Evolutionary conservation across 2,329 filamentous ascomycete genomes (phyloP), one percentile per base, ranked within the genome.

Genomic region (Sphaerulina vaccinii): DNA sequence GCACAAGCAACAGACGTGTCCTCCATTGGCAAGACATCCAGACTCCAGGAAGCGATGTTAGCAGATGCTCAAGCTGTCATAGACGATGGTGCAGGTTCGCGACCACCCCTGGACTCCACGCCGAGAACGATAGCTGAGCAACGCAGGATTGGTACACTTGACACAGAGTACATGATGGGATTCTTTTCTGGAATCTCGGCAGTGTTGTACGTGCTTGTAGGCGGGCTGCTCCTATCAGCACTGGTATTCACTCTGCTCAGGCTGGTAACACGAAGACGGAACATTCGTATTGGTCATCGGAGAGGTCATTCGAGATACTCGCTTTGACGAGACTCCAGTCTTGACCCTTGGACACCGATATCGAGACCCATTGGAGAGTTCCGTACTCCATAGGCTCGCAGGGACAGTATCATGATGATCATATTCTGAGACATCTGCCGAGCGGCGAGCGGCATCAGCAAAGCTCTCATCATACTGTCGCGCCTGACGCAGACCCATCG

Each of bases 241-340:
- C 16, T 19, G 13, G 3, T 46, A 15, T 18, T 22, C 3, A 23
- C 35, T 24, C 19, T 40, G 36, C 36, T 36, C 3, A 33, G 45
- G 11, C 36, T 24, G 10, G 32, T 13, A 13, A 29, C 27, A 4
- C 3, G 27, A 10, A 29, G 27, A 10, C 3, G 39, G 2, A 32
- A 36, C 5, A 41, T 49, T 22, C 23, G 45, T 8, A 11, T 33
- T n/a, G 36, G 27, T 1, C 45, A 49, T 41, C 36, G 35, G 2
- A 49, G 45, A 16, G 37, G 45, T 1, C 16, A 16, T 7, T 40
- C 35, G 35, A 49, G 35, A 18, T 49, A 27, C 11, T 40, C 35
- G 1, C 11, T 40, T 15, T 47, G 21, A 36, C 8, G 3, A 8
- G 27, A 33, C 13, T 13, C 37, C n/a, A n/a, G n/a, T n/a, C n/a